Conservation (phyloP, 1,284 basidiomycete genomes). For the Porodaedalea pini region DNA sequence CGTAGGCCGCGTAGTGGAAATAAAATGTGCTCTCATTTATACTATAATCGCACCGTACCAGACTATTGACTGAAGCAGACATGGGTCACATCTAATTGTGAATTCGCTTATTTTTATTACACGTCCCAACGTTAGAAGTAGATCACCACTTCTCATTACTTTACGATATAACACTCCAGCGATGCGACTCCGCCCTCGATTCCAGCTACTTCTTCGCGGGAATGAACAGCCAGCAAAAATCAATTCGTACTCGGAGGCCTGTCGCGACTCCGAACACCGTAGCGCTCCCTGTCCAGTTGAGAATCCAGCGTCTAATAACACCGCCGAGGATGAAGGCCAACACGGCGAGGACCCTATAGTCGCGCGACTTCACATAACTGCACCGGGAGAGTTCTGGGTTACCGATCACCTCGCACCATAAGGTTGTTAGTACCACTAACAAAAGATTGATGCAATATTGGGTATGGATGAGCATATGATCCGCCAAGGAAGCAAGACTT, state of each 20-base stretch:
- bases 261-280: slow-evolving; percentile 65
- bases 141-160: neutral
- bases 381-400: slow-evolving; percentile 70
- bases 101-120: too few relatives aligned
- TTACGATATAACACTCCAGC: slow-evolving; percentile 4
- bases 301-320: slow-evolving; percentile 63
- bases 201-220: too few relatives aligned
- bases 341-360: slow-evolving; percentile 71
- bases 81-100: too few relatives aligned
- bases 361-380: slow-evolving; percentile 55
- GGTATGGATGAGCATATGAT: slow-evolving; percentile 2
- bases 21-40: too few relatives aligned
- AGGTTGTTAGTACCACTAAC: slow-evolving; percentile 67
- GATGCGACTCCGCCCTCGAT: too few relatives aligned
- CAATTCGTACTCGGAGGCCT: slow-evolving; percentile 61
- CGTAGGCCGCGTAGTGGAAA: too few relatives aligned
- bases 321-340: slow-evolving; percentile 68
- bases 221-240: slow-evolving; percentile 66
- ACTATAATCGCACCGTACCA: too few relatives aligned
- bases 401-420: slow-evolving; percentile 83
- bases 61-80: too few relatives aligned
- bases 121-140: too few relatives aligned
- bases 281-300: slow-evolving; percentile 58
- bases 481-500: slow-evolving; percentile 23
- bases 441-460: slow-evolving; percentile 9